These are phyloP conservation scores for Ascocoryne sarcoides DNA, from an alignment of 2,329 filamentous ascomycete genomes.

Conservation along the genomic window DNA sequence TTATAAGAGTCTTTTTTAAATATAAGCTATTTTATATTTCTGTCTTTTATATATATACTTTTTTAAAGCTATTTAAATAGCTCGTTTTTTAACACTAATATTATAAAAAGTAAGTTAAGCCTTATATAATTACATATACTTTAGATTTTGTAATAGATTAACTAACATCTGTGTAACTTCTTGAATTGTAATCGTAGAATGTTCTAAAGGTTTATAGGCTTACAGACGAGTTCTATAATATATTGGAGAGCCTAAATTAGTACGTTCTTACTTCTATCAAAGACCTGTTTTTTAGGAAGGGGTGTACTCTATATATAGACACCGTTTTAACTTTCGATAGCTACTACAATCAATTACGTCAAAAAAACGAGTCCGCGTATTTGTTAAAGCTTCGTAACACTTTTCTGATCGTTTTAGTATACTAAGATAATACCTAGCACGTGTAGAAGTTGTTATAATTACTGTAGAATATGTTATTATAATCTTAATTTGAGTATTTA, in stretches of 20 bases:
- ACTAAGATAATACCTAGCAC: too few species aligned
- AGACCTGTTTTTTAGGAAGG: not conserved
- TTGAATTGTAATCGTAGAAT: too few species aligned
- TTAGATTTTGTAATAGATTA: too few species aligned
- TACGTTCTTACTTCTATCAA: not conserved
- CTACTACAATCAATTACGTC: not conserved
- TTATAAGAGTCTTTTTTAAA: too few species aligned
- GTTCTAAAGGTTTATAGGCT: too few species aligned
- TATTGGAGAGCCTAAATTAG: not conserved
- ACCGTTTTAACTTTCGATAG: not conserved
- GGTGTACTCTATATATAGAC: not conserved
- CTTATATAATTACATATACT: constrained; percentile 3
- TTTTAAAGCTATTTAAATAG: constrained; percentile 1
- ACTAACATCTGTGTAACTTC: too few species aligned
- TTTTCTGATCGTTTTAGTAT: too few species aligned
- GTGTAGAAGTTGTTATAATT: too few species aligned
- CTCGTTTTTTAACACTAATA: not conserved
- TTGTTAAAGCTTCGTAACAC: too few species aligned
- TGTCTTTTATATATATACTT: constrained; percentile 2
- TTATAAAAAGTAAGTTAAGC: constrained; percentile 3
- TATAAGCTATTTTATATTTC: constrained; percentile 5
- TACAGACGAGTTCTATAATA: not conserved
- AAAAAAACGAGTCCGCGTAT: too few species aligned
- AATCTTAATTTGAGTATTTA: too few species aligned
- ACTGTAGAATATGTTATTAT: too few species aligned